Evolutionary conservation across 2,329 filamentous ascomycete species (phyloP).

Genomic region (Colletotrichum salicis): DNA sequence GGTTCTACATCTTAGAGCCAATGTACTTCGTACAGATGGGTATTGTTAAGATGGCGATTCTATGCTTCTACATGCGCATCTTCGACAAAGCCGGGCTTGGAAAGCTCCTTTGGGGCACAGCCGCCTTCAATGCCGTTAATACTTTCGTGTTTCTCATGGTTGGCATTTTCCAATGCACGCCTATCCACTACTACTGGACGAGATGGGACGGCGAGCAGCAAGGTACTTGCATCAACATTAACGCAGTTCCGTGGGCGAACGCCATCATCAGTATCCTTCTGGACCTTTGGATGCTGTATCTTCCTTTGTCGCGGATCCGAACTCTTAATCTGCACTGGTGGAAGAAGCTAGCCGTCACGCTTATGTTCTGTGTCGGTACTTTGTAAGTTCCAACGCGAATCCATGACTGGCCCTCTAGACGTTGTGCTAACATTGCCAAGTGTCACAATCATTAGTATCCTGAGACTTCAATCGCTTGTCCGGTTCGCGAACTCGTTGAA

Average conservation of each 20-base stretch:
- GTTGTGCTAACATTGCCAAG: slow-evolving; percentile 32
- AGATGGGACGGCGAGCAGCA: slow-evolving; percentile 52
- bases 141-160: slow-evolving; percentile 46
- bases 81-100: slow-evolving; percentile 47
- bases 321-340: slow-evolving; percentile 48
- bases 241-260: slow-evolving; percentile 53
- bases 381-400: slow-evolving; percentile 43
- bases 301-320: slow-evolving; percentile 52
- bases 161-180: slow-evolving; percentile 51
- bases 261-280: slow-evolving; percentile 53
- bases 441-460: slow-evolving; percentile 45
- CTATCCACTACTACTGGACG: slow-evolving; percentile 53
- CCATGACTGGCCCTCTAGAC: background rate
- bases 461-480: slow-evolving; percentile 43
- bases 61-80: slow-evolving; percentile 55
- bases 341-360: slow-evolving; percentile 54
- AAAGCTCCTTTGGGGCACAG: slow-evolving; percentile 45
- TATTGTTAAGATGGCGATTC: slow-evolving; percentile 52
- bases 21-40: slow-evolving; percentile 52
- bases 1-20: slow-evolving; percentile 48
- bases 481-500: slow-evolving; percentile 42
- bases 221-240: slow-evolving; percentile 54
- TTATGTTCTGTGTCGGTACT: slow-evolving; percentile 57
- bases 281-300: slow-evolving; percentile 54
- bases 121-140: slow-evolving; percentile 44